Conservation (phyloP, 2,329 filamentous ascomycete genomes). For the Neocucurbitaria cava region DNA sequence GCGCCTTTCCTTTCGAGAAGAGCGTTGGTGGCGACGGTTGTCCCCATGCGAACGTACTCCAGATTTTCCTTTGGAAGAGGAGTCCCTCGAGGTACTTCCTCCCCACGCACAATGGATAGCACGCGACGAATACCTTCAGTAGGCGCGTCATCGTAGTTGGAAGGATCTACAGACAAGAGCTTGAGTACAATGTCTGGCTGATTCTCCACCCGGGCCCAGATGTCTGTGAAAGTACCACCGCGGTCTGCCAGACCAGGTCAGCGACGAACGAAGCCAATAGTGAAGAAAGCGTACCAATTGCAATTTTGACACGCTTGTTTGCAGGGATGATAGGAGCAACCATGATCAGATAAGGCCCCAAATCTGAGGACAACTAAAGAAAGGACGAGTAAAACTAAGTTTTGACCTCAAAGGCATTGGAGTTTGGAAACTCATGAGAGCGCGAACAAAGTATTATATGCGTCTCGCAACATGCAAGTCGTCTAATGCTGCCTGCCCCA, state of each 20-base stretch:
- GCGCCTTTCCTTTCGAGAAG: slow-evolving; percentile 40
- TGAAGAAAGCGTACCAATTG: background rate
- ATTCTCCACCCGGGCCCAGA: slow-evolving; percentile 14
- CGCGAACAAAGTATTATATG: background rate
- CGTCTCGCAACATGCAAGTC: background rate
- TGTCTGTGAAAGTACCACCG: slow-evolving; percentile 23
- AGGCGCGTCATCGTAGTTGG: slow-evolving; percentile 39
- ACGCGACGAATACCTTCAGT: slow-evolving; percentile 38
- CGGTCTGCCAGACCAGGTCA: slow-evolving; percentile 3
- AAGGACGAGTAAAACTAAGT: background rate
- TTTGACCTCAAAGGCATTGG: background rate
- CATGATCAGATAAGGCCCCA: background rate
- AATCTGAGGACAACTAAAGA: background rate
- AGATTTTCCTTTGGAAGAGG: slow-evolving; percentile 1
- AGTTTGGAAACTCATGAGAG: background rate
- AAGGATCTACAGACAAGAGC: slow-evolving; percentile 37
- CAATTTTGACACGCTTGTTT: background rate
- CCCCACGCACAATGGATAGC: slow-evolving; percentile 24
- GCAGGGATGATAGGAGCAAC: background rate
- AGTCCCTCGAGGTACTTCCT: slow-evolving; percentile 11
- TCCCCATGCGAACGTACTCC: slow-evolving; percentile 36
- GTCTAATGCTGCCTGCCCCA: background rate
- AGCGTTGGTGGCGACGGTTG: slow-evolving; percentile 42
- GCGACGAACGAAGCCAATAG: background rate
- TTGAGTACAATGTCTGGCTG: slow-evolving; percentile 38